Percentiles rank a stretch among this genome's conserved stretches.
Evolutionary conservation across 148 eudicot genomes (phyloP).

Genomic region (Persicaria tinctoria): DNA sequence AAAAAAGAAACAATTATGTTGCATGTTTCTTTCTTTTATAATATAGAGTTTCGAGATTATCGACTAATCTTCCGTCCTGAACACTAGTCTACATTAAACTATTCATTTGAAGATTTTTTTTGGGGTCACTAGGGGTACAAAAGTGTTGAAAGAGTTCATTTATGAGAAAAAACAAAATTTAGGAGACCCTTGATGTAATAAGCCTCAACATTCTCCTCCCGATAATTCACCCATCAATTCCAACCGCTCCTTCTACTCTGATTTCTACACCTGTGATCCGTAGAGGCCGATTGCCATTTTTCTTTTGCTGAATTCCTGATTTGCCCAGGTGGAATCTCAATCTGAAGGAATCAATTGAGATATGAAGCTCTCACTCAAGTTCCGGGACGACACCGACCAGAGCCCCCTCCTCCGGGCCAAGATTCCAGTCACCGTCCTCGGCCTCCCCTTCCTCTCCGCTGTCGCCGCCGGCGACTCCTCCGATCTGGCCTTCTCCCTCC

Average conservation of each 20-base stretch:
- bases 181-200: background rate
- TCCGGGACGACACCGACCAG: conserved; percentile 21
- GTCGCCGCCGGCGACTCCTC: conserved; percentile 60
- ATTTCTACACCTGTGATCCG: background rate
- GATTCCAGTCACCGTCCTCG: conserved; percentile 58
- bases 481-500: conserved; percentile 68
- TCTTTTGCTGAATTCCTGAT: background rate
- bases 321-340: background rate
- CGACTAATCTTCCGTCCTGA: too few relatives aligned
- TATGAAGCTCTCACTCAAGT: conserved; percentile 14
- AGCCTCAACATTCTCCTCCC: background rate
- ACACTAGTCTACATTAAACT: too few relatives aligned
- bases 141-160: background rate
- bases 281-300: too few relatives aligned
- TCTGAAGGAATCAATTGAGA: background rate
- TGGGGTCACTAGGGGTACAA: background rate
- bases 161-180: too few relatives aligned
- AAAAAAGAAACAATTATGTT: too few relatives aligned
- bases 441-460: conserved; percentile 63
- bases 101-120: too few relatives aligned
- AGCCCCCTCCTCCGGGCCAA: conserved; percentile 67
- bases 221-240: background rate
- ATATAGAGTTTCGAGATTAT: too few relatives aligned
- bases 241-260: background rate
- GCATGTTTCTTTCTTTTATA: too few relatives aligned